These are phyloP conservation scores for Calonectria crousiana DNA, from an alignment of 2,329 filamentous ascomycete species.

Conservation along the genomic window DNA sequence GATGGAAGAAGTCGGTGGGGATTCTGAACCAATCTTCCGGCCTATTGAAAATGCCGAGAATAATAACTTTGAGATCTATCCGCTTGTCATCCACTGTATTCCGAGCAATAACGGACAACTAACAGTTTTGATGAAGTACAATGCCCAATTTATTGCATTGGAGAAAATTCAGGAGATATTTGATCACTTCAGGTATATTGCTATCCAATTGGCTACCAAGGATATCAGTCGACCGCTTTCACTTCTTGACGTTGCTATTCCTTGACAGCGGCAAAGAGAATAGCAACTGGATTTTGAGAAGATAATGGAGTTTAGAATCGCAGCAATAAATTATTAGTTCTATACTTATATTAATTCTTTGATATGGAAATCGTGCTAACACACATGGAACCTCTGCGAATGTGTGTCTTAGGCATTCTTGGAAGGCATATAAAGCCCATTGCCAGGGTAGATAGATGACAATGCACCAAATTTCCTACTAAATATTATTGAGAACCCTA, in stretches of 20 bases:
- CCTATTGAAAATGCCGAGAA: neutral
- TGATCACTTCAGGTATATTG: neutral
- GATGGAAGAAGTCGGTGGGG: neutral
- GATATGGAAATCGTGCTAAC: too few species aligned
- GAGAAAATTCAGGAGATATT: neutral
- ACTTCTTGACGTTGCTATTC: neutral
- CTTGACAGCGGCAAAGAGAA: neutral
- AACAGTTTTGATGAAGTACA: neutral
- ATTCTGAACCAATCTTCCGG: neutral
- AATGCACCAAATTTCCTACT: too few species aligned
- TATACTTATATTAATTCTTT: neutral
- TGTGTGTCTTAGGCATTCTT: too few species aligned
- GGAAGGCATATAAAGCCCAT: too few species aligned
- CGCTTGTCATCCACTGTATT: neutral
- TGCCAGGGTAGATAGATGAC: too few species aligned
- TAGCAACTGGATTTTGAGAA: neutral
- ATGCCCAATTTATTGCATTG: neutral
- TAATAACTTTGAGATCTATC: constrained; percentile 4
- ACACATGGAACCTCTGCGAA: too few species aligned
- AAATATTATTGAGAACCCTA: too few species aligned
- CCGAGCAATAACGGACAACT: neutral
- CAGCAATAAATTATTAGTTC: neutral
- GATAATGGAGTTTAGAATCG: neutral
- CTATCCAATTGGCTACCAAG: neutral
- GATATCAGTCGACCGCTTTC: neutral